A percentile compares a stretch with the other conserved stretches of the same genome.
Evolutionary conservation across 176 grass and related monocot species (phyloP).

Genomic region (Oryza meyeriana): DNA sequence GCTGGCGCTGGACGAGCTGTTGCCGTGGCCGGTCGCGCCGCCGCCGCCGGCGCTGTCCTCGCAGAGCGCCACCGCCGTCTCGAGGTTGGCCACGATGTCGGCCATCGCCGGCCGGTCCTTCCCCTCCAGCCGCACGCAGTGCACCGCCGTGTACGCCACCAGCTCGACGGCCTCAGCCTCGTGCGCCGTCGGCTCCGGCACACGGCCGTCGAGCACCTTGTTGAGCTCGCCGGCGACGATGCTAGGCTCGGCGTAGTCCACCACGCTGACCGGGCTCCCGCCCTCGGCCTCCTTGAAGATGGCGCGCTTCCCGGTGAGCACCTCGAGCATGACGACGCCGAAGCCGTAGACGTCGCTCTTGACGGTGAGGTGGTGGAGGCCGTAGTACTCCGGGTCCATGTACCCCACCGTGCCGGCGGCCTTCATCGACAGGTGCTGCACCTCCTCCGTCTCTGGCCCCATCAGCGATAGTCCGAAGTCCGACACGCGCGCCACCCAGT

Average conservation of each 20-base stretch:
- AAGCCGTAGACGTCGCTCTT: slow-evolving; percentile 95
- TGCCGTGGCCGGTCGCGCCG: background rate
- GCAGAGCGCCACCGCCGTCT: slow-evolving; percentile 70
- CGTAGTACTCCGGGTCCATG: slow-evolving; percentile 99
- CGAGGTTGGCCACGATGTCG: slow-evolving; percentile 75
- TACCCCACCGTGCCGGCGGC: slow-evolving; percentile 89
- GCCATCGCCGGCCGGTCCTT: slow-evolving; percentile 65
- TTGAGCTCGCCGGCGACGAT: slow-evolving; percentile 53
- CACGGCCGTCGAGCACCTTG: slow-evolving; percentile 60
- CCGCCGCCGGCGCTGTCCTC: slow-evolving; percentile 31
- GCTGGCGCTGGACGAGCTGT: slow-evolving; percentile 63
- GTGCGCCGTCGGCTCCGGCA: slow-evolving; percentile 1
- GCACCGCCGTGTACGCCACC: slow-evolving; percentile 69
- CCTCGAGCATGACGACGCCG: slow-evolving; percentile 90
- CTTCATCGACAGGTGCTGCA: slow-evolving; percentile 35
- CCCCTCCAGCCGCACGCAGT: slow-evolving; percentile 72
- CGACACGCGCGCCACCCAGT: slow-evolving; percentile 79
- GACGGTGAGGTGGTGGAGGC: slow-evolving; percentile 75
- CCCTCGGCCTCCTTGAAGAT: slow-evolving; percentile 70
- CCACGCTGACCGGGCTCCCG: slow-evolving; percentile 51
- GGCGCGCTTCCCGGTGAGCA: slow-evolving; percentile 67
- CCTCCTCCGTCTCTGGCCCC: slow-evolving; percentile 41
- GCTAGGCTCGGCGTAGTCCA: slow-evolving; percentile 64
- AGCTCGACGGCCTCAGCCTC: slow-evolving; percentile 88
- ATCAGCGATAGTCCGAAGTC: slow-evolving; percentile 87